These are phyloP conservation scores for Podaxis sp. DNA, from an alignment of 768 basidiomycete genomes.

Conservation along the genomic window DNA sequence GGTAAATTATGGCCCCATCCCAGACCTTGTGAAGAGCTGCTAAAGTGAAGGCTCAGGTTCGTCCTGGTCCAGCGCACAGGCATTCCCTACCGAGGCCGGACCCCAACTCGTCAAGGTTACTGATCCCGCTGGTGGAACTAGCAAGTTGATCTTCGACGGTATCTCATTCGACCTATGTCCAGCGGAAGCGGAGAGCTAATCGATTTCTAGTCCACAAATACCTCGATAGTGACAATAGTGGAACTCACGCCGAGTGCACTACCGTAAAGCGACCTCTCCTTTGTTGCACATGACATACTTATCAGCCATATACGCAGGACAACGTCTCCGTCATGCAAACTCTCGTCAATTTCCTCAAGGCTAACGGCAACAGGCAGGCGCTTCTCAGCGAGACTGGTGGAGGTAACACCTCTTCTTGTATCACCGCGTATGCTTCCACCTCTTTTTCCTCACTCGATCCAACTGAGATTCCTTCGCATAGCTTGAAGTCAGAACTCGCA, in stretches of 20 bases:
- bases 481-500: slow-evolving; percentile 40
- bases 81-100: slow-evolving; percentile 43
- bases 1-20: slow-evolving; percentile 28
- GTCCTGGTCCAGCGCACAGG: slow-evolving; percentile 27
- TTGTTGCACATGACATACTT: not conserved
- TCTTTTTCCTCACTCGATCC: not conserved
- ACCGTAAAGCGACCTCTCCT: slow-evolving; percentile 21
- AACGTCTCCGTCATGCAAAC: slow-evolving; percentile 42
- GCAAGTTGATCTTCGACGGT: slow-evolving; percentile 50
- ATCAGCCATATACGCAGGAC: slow-evolving; percentile 25
- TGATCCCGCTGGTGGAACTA: slow-evolving; percentile 39
- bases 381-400: slow-evolving; percentile 51
- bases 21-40: not conserved
- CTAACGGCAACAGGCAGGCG: slow-evolving; percentile 33
- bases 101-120: slow-evolving; percentile 38
- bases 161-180: not conserved
- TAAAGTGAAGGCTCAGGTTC: slow-evolving; percentile 18
- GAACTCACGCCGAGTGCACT: slow-evolving; percentile 31
- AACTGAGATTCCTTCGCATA: slow-evolving; percentile 15
- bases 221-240: slow-evolving; percentile 52
- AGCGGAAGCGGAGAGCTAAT: not conserved
- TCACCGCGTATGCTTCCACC: slow-evolving; percentile 29
- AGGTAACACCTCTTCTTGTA: slow-evolving; percentile 47
- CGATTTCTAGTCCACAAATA: slow-evolving; percentile 50
- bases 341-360: slow-evolving; percentile 38